Conservation (phyloP, 345 rosid genomes). For the Geranium rotundifolium region DNA sequence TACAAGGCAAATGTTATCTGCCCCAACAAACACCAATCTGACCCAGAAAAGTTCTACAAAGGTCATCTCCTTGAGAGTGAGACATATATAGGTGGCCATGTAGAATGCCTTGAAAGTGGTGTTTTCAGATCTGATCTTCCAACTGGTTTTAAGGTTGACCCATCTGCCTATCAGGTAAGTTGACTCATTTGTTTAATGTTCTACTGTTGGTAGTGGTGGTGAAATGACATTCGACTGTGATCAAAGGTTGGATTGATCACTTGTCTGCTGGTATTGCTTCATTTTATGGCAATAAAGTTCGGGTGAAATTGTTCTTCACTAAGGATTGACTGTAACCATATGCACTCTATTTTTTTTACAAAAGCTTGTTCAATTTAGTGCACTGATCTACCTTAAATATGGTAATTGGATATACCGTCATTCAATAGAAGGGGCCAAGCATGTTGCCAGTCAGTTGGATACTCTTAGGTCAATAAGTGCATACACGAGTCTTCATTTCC, state of each 20-base stretch:
- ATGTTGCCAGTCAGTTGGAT: neutral
- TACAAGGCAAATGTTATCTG: slow-evolving; percentile 88
- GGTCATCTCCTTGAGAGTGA: slow-evolving; percentile 90
- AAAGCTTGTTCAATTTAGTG: neutral
- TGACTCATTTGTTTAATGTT: slow-evolving; percentile 9
- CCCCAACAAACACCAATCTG: slow-evolving; percentile 94
- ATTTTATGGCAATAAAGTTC: neutral
- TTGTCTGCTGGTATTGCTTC: neutral
- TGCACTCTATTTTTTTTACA: neutral
- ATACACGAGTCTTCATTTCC: neutral
- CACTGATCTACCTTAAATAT: neutral
- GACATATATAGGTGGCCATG: slow-evolving; percentile 96
- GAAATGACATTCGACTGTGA: neutral
- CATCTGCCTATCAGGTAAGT: slow-evolving; percentile 67
- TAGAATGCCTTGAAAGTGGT: slow-evolving; percentile 98
- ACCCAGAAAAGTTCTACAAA: slow-evolving; percentile 70
- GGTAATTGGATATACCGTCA: too few species aligned
- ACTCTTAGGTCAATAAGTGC: neutral
- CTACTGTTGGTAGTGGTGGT: neutral
- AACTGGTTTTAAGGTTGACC: slow-evolving; percentile 79
- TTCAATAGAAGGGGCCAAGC: too few species aligned
- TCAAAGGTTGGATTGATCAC: neutral
- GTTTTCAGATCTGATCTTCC: slow-evolving; percentile 96
- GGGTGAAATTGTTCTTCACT: neutral
- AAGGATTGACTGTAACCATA: neutral